phyloP scores from a whole-genome alignment of 208 protist genomes.

The Jaenimonas drosophilae region DNA sequence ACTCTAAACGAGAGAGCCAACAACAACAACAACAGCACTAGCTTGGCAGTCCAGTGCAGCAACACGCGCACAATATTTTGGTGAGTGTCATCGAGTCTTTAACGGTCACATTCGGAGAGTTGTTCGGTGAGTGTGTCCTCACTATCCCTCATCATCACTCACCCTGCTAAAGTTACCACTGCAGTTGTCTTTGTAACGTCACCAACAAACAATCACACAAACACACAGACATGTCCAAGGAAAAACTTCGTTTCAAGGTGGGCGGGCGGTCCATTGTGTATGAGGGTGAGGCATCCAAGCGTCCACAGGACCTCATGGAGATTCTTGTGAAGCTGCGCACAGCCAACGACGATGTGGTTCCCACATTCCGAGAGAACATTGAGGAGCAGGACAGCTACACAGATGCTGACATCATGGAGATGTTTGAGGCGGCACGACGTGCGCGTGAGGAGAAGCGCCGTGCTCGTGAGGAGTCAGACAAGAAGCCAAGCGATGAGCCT shows the following conservation, averaged over 20 bases:
- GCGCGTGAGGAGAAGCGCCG: constrained; percentile 32
- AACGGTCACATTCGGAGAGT: too few species aligned
- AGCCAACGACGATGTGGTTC: constrained; percentile 21
- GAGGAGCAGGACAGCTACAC: constrained; percentile 25
- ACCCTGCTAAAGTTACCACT: too few species aligned
- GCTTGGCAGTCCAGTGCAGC: too few species aligned
- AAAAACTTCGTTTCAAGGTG: constrained; percentile 61
- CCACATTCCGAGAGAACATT: constrained; percentile 66
- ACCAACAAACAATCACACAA: too few species aligned
- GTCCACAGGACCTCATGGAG: constrained; percentile 65
- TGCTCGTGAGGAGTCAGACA: not conserved
- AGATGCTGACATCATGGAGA: constrained; percentile 37
- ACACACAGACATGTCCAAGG: constrained; percentile 36
- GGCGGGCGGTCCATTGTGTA: constrained; percentile 49
- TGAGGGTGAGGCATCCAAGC: constrained; percentile 49
- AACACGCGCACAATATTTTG: too few species aligned
- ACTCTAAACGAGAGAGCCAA: too few species aligned
- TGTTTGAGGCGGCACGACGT: constrained; percentile 22
- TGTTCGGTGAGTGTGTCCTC: too few species aligned
- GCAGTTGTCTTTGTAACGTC: too few species aligned
- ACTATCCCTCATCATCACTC: too few species aligned
- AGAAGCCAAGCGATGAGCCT: constrained; percentile 9
- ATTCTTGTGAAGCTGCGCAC: constrained; percentile 70
- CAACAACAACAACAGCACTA: too few species aligned
- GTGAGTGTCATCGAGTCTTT: too few species aligned